These are phyloP conservation scores for Penicillium sp. DNA, from an alignment of 2,329 filamentous ascomycete species.

Conservation along the genomic window DNA sequence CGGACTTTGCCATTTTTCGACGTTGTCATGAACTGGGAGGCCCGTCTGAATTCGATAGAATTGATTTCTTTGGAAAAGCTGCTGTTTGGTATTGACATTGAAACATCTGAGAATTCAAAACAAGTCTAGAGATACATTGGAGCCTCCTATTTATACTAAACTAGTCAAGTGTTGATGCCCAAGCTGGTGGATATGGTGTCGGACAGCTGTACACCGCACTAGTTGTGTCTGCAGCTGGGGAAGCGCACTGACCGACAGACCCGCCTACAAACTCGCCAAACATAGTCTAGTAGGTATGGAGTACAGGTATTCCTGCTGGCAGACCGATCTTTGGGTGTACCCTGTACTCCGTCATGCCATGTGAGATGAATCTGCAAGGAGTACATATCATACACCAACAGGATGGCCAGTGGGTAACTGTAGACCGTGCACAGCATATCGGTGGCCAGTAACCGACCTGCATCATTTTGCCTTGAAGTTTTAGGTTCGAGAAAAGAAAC, in stretches of 20 bases:
- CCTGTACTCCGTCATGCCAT: background rate
- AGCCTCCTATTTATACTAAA: background rate
- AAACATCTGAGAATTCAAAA: background rate
- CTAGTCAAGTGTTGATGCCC: conserved; percentile 3
- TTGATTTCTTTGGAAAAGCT: conserved; percentile 3
- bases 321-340: background rate
- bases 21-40: conserved; percentile 14
- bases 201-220: background rate
- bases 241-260: background rate
- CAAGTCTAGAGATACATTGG: background rate
- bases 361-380: background rate
- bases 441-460: background rate
- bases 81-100: background rate
- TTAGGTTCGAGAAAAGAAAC: background rate
- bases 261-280: background rate
- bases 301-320: background rate
- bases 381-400: background rate
- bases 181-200: background rate
- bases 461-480: background rate
- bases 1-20: conserved; percentile 5
- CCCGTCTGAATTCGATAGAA: conserved; percentile 12
- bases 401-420: too few species aligned
- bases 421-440: background rate
- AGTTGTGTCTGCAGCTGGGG: background rate
- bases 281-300: background rate